These are phyloP conservation scores for Nakazawaea anatomiae DNA, from an alignment of 805 yeast genomes.

Conservation along the genomic window DNA sequence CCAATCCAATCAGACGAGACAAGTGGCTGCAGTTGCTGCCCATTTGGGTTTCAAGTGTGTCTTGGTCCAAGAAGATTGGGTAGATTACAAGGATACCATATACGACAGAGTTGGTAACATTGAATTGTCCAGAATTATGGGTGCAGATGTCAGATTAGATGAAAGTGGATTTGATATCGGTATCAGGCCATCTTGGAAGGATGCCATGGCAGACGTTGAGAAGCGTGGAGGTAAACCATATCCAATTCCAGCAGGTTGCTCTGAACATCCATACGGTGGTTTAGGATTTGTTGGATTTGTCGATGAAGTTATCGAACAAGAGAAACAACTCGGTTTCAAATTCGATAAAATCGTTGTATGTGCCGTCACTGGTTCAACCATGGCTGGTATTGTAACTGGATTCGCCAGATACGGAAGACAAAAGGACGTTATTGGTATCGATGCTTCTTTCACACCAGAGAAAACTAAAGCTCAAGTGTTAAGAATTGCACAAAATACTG, in stretches of 20 bases:
- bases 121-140: constrained; percentile 29
- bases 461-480: constrained; percentile 27
- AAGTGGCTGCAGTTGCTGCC: constrained; percentile 31
- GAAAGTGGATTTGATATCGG: constrained; percentile 30
- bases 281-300: constrained; percentile 30
- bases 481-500: constrained; percentile 27
- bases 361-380: constrained; percentile 28
- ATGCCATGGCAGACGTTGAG: constrained; percentile 21
- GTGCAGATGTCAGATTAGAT: constrained; percentile 29
- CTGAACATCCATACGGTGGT: constrained; percentile 30
- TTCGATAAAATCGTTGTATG: constrained; percentile 29
- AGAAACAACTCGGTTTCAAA: constrained; percentile 25
- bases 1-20: constrained; percentile 29
- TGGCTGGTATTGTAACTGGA: constrained; percentile 29
- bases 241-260: constrained; percentile 32
- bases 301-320: constrained; percentile 27
- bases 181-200: constrained; percentile 27
- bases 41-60: constrained; percentile 28
- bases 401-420: constrained; percentile 29
- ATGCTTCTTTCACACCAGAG: constrained; percentile 29
- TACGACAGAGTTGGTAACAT: constrained; percentile 30
- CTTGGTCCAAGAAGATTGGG: constrained; percentile 31
- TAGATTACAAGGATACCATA: constrained; percentile 27
- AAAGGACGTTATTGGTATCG: constrained; percentile 28
- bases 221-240: constrained; percentile 27